Conservation (phyloP, 208 protist species). For the Leishmania tarentolae region DNA sequence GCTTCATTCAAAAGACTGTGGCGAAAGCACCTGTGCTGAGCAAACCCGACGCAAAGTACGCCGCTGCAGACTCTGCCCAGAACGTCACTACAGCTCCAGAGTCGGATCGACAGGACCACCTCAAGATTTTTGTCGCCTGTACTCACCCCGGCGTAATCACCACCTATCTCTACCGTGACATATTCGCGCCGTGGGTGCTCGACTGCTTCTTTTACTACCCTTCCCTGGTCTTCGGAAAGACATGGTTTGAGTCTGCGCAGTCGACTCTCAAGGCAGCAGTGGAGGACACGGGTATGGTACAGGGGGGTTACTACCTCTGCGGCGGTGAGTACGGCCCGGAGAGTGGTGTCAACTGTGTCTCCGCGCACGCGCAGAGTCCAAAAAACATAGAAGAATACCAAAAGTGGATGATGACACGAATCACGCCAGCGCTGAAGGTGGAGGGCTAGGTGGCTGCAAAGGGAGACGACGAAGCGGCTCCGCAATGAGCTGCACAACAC, state of each 20-base stretch:
- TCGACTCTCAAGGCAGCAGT: slow-evolving; percentile 60
- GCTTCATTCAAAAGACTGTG: slow-evolving; percentile 29
- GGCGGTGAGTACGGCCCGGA: slow-evolving; percentile 69
- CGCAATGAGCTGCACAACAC: background rate
- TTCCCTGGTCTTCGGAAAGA: slow-evolving; percentile 82
- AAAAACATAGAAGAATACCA: slow-evolving; percentile 42
- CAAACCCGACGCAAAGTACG: background rate
- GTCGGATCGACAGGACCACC: slow-evolving; percentile 5
- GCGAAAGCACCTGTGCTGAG: background rate
- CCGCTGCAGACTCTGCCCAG: background rate
- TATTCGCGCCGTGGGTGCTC: slow-evolving; percentile 67
- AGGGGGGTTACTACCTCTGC: slow-evolving; percentile 85
- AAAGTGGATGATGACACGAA: slow-evolving; percentile 48
- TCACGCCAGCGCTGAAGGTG: slow-evolving; percentile 24
- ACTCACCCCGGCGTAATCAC: slow-evolving; percentile 79
- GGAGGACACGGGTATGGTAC: slow-evolving; percentile 55
- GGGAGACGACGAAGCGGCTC: background rate
- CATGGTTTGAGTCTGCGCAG: slow-evolving; percentile 80
- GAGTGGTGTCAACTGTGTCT: slow-evolving; percentile 70
- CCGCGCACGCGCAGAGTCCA: slow-evolving; percentile 44
- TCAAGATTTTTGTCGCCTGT: slow-evolving; percentile 76
- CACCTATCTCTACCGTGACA: slow-evolving; percentile 85
- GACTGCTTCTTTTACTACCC: slow-evolving; percentile 82
- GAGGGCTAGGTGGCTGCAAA: background rate
- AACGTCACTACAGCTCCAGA: background rate